A percentile compares a stretch with the other conserved stretches of the same genome.
phyloP scores from a whole-genome alignment of 2,329 filamentous ascomycete genomes.

The Beauveria medogensis region DNA sequence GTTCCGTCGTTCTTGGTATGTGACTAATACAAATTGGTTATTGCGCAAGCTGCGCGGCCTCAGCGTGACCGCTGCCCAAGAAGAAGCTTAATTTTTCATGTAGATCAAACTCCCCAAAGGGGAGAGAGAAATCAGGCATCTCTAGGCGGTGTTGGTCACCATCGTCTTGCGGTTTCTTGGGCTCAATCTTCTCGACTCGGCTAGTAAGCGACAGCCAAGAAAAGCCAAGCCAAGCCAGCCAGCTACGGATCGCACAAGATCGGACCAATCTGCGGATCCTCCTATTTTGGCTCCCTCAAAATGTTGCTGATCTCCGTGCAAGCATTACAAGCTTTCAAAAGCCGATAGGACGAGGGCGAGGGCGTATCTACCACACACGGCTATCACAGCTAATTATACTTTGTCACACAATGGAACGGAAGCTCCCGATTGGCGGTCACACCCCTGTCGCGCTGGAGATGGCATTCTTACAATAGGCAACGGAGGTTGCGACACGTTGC shows the following conservation, averaged over 20 bases:
- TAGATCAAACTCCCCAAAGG: background rate
- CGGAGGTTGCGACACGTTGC: background rate
- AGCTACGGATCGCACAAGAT: background rate
- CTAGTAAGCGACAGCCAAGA: background rate
- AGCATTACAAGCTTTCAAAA: too few relatives aligned
- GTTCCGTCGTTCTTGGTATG: too few relatives aligned
- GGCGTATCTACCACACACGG: background rate
- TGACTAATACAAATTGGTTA: too few relatives aligned
- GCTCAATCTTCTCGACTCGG: background rate
- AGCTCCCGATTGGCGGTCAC: background rate
- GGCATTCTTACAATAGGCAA: background rate
- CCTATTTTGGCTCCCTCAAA: background rate
- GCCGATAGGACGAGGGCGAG: background rate
- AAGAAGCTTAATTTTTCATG: too few relatives aligned
- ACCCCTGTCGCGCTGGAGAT: background rate
- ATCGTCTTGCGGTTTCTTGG: background rate
- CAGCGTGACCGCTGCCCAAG: too few relatives aligned
- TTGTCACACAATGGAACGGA: background rate
- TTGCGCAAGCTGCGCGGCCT: too few relatives aligned
- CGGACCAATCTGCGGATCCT: background rate
- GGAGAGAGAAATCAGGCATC: background rate
- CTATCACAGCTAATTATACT: background rate
- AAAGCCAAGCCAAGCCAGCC: background rate
- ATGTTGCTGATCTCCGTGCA: background rate
- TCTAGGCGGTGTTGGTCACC: background rate